Conservation (phyloP, 257 asterid genomes). For the Forsythia viridissima region DNA sequence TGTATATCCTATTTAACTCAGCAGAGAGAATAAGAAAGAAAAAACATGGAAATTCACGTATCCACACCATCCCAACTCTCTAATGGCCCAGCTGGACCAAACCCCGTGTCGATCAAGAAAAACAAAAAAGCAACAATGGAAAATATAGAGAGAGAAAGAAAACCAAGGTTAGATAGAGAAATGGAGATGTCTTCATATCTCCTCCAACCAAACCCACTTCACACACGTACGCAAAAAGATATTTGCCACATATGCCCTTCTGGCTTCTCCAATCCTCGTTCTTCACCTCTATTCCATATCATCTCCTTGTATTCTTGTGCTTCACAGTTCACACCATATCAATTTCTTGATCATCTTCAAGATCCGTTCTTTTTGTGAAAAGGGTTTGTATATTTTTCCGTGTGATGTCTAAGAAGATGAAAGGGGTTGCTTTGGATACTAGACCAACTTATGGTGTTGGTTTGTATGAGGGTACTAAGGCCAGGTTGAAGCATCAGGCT, state of each 20-base stretch:
- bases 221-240: neutral
- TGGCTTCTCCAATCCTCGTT: slow-evolving; percentile 6
- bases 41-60: no score
- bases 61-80: neutral
- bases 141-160: neutral
- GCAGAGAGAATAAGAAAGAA: no score
- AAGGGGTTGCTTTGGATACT: slow-evolving; percentile 44
- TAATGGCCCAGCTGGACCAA: slow-evolving; percentile 35
- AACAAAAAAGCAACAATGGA: neutral
- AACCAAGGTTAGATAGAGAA: no score
- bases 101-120: slow-evolving; percentile 2
- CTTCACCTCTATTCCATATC: slow-evolving; percentile 21
- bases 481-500: slow-evolving; percentile 51
- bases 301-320: no score
- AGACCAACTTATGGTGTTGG: slow-evolving; percentile 32
- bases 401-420: slow-evolving; percentile 71
- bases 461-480: slow-evolving; percentile 42
- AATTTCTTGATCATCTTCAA: slow-evolving; percentile 8
- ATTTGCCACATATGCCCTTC: neutral
- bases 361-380: slow-evolving; percentile 25
- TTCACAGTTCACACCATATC: slow-evolving; percentile 20
- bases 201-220: slow-evolving; percentile 27
- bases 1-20: no score
- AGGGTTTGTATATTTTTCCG: slow-evolving; percentile 15
- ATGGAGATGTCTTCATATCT: no score